Conservation (phyloP, 169 alveolate genomes). For the Amoebophrya sp. region DNA sequence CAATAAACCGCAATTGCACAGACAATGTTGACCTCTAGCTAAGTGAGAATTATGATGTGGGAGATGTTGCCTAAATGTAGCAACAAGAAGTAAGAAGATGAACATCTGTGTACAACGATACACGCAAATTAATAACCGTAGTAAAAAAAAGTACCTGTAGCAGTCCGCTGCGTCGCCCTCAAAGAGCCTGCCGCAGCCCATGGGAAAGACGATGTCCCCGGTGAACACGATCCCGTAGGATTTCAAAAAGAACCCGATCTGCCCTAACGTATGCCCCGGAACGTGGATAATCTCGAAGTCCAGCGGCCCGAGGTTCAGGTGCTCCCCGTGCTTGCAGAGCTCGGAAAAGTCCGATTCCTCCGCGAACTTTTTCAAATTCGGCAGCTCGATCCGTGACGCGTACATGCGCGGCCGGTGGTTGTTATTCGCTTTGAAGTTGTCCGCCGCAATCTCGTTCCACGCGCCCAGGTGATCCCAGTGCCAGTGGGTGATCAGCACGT, state of each 20-base stretch:
- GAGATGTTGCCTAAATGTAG: no score
- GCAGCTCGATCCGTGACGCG: background rate
- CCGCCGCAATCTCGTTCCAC: background rate
- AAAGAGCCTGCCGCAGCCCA: background rate
- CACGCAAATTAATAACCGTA: no score
- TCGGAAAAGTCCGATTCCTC: background rate
- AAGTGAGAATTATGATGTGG: no score
- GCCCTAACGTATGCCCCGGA: background rate
- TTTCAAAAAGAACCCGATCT: background rate
- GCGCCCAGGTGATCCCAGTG: background rate
- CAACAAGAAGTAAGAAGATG: no score
- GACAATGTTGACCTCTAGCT: no score
- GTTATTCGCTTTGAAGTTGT: background rate
- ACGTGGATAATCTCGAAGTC: background rate
- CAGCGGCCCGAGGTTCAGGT: background rate
- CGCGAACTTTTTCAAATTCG: background rate
- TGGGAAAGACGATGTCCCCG: background rate
- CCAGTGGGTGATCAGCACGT: background rate
- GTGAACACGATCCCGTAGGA: background rate
- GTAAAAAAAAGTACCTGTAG: background rate
- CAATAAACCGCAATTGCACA: no score
- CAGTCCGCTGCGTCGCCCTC: background rate
- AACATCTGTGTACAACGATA: no score
- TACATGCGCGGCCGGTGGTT: background rate
- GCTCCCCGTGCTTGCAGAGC: background rate